Evolutionary conservation across 78 protist species (phyloP).

Genomic region (Cavenderia fasciculata): DNA sequence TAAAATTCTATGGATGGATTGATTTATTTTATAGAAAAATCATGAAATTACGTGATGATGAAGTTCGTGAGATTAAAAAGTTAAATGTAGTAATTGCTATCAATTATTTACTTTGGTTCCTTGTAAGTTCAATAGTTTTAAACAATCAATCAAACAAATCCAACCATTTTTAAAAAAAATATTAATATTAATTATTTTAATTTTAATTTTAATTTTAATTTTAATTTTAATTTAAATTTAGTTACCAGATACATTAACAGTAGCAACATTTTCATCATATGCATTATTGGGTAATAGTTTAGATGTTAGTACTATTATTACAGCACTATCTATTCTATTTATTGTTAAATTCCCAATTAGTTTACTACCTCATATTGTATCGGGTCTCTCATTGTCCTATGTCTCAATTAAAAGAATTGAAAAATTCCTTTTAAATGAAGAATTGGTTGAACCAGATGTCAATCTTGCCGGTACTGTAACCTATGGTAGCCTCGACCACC

Average conservation of each 20-base stretch:
- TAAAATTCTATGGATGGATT: slow-evolving; percentile 53
- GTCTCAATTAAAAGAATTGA: slow-evolving; percentile 23
- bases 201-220: too few relatives aligned
- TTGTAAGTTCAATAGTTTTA: too few relatives aligned
- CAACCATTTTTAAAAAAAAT: too few relatives aligned
- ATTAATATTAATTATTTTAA: too few relatives aligned
- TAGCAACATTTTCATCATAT: not conserved
- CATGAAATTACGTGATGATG: not conserved
- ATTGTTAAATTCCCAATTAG: slow-evolving; percentile 24
- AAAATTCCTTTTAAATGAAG: slow-evolving; percentile 4
- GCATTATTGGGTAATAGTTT: slow-evolving; percentile 2
- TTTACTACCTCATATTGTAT: slow-evolving; percentile 8
- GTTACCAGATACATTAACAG: slow-evolving; percentile 9
- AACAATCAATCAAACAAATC: too few relatives aligned
- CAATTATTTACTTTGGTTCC: slow-evolving; percentile 24
- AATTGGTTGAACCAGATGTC: slow-evolving; percentile 1
- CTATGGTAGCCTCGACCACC: not conserved
- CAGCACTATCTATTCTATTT: slow-evolving; percentile 13
- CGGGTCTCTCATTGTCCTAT: not conserved
- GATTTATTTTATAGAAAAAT: slow-evolving; percentile 15
- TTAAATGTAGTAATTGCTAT: not conserved
- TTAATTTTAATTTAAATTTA: too few relatives aligned
- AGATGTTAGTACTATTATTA: not conserved
- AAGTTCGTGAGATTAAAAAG: slow-evolving; percentile 4
- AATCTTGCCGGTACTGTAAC: not conserved